These are phyloP conservation scores for Cylindricascospora bacillispora DNA, from an alignment of 1,139 yeast species.

Conservation along the genomic window DNA sequence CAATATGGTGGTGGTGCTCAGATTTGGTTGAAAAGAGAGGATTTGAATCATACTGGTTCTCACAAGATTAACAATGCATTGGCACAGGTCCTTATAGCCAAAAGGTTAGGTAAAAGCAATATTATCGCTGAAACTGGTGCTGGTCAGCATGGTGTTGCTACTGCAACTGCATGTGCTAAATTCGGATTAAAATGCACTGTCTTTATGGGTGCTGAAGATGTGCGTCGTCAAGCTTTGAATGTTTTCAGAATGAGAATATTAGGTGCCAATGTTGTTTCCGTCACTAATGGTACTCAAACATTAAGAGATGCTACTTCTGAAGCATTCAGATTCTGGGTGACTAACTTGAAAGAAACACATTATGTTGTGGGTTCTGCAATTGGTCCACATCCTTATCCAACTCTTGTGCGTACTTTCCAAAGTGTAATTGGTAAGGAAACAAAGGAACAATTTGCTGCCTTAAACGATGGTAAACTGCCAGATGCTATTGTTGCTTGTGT, in stretches of 20 bases:
- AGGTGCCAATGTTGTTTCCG: conserved; percentile 92
- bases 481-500: conserved; percentile 96
- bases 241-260: conserved; percentile 94
- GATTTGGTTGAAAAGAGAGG: conserved; percentile 97
- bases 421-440: conserved; percentile 93
- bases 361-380: conserved; percentile 96
- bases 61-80: conserved; percentile 95
- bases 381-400: conserved; percentile 99
- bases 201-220: conserved; percentile 99
- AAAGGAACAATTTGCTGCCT: conserved; percentile 70
- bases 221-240: conserved; percentile 93
- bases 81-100: conserved; percentile 88
- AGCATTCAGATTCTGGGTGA: conserved; percentile 93
- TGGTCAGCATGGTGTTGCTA: conserved; percentile 99
- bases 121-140: conserved; percentile 99
- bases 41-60: conserved; percentile 93
- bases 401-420: conserved; percentile 96
- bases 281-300: conserved; percentile 88
- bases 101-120: conserved; percentile 77
- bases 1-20: conserved; percentile 93
- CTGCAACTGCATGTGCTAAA: conserved; percentile 98
- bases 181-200: conserved; percentile 94
- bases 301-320: conserved; percentile 96
- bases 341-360: conserved; percentile 73
- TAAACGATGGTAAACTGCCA: conserved; percentile 74